Evolutionary conservation across 202 grass and related monocot genomes (phyloP), one percentile per base, ranked within the genome.

Genomic region (Panicum hallii): DNA sequence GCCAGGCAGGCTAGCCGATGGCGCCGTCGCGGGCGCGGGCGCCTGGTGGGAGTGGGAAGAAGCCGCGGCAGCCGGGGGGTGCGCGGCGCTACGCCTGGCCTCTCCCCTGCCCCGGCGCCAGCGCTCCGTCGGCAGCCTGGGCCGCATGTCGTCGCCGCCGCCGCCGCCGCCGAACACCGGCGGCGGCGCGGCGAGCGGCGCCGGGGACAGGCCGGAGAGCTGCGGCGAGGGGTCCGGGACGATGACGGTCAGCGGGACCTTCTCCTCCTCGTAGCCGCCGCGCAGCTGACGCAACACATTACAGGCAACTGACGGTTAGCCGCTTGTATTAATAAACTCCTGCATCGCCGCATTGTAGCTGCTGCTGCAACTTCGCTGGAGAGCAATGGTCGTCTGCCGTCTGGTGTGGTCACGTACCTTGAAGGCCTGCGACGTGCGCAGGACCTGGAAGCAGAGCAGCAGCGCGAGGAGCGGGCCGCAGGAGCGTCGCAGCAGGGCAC

Each of bases 61-160:
- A 2, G 67, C 56, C 0, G 44, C 26, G 26, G 26, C 26, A 26
- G 26, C 32, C 3, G 72, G 83, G 3, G 83, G n/a, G 50, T 67
- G 83, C 42, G 84, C 55, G 20, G 22, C 28, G 42, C 34, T 13
- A 47, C 16, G 82, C 11, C 85, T 57, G 13, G 43, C 83, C 63
- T 81, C 82, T 23, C 82, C 82, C 13, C 22, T 26, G 9, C 60
- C 74, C 6, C 70, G 74, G 30, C 69, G 80, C 88, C 88, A 90
- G 11, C 84, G 63, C 81, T 90, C 85, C 63, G 76, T 84, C 46
- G 89, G 89, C 75, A 90, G 81, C 81, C 40, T 90, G 11, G 89
- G 89, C 12, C 50, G 45, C 81, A 81, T 42, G 78, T 81, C 88
- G 63, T 84, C 84, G 45, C 58, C 84, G 60, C 80, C 81, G 16